Evolutionary conservation across 352 stramenopile species (phyloP), one percentile per base, ranked within the genome.

Genomic region (Phytophthora fragariaefolia): DNA sequence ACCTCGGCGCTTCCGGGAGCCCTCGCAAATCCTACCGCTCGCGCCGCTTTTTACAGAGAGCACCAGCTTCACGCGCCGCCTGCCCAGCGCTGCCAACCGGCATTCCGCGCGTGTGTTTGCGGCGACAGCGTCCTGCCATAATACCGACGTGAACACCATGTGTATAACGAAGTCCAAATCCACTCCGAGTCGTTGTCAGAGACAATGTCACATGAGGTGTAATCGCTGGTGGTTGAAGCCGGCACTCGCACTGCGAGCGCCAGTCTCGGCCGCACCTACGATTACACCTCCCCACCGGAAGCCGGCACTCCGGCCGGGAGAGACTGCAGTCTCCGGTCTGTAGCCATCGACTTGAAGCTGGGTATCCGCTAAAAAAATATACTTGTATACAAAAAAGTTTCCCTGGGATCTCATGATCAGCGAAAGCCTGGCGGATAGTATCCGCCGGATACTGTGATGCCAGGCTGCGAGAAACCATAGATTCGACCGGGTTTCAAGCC

Each of bases 361-460:
- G 13, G 34, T 18, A 42, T 42, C 34, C 34, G 34, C 13, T 42
- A 20, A 42, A 42, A n/a, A 42, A n/a, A 42, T 38, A 38, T 38
- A n/a, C 17, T 51, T n/a, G n/a, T n/a, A n/a, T n/a, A n/a, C n/a
- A n/a, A n/a, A 23, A 30, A 43, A 23, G 45, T n/a, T 5, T 28
- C 12, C 27, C 50, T 67, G 59, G 50, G 50, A 67, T 67, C 50
- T 67, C 42, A 68, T 56, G 22, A n/a, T n/a, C n/a, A n/a, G n/a
- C n/a, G n/a, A n/a, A n/a, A n/a, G n/a, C n/a, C n/a, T n/a, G n/a
- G n/a, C n/a, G n/a, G n/a, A n/a, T n/a, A n/a, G n/a, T n/a, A n/a
- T n/a, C 22, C 42, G 18, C 4, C 4, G 51, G 48, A 52, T 66
- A 30, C 42, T 57, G 18, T 15, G 50, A 50, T 67, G 36, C 27